phyloP scores from a whole-genome alignment of 139 green algal genomes.

The Chlamydomonas incerta region DNA sequence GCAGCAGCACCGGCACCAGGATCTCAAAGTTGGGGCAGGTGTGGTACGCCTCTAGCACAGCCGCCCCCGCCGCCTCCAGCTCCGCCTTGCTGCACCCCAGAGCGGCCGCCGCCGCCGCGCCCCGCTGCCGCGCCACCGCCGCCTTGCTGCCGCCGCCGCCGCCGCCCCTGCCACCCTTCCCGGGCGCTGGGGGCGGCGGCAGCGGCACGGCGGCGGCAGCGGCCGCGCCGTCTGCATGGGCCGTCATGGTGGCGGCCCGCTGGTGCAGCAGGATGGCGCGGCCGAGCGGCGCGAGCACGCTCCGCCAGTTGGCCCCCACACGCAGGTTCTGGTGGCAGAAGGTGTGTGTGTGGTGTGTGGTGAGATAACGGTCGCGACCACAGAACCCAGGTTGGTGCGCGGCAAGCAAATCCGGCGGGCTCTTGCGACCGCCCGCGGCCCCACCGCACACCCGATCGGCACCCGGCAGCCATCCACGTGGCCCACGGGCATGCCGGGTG shows the following conservation, averaged over 20 bases:
- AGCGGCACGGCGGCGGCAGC: not conserved
- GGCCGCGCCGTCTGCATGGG: no score
- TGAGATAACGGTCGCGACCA: no score
- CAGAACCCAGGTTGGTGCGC: no score
- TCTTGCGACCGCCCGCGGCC: no score
- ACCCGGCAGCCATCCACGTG: no score
- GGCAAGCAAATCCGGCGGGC: no score
- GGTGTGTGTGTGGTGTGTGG: no score
- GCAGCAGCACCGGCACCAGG: slow-evolving; percentile 76
- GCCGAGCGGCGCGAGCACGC: slow-evolving; percentile 81
- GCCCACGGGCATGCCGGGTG: no score
- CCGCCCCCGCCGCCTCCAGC: slow-evolving; percentile 69
- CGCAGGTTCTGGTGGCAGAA: slow-evolving; percentile 82
- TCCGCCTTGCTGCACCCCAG: slow-evolving; percentile 54
- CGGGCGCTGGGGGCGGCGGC: not conserved
- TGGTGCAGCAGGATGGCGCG: slow-evolving; percentile 73
- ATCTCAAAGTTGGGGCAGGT: slow-evolving; percentile 79
- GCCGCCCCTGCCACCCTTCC: not conserved
- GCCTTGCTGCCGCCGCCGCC: not conserved
- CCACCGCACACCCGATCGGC: no score
- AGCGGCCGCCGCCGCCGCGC: not conserved
- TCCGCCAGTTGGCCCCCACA: slow-evolving; percentile 88
- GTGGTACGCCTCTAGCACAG: slow-evolving; percentile 81
- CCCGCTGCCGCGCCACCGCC: not conserved
- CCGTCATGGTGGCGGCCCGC: not conserved